A percentile compares a stretch with the other conserved stretches of the same genome.
Evolutionary conservation across 208 protist genomes (phyloP).

Genomic region (Acanthamoeba castellanii): DNA sequence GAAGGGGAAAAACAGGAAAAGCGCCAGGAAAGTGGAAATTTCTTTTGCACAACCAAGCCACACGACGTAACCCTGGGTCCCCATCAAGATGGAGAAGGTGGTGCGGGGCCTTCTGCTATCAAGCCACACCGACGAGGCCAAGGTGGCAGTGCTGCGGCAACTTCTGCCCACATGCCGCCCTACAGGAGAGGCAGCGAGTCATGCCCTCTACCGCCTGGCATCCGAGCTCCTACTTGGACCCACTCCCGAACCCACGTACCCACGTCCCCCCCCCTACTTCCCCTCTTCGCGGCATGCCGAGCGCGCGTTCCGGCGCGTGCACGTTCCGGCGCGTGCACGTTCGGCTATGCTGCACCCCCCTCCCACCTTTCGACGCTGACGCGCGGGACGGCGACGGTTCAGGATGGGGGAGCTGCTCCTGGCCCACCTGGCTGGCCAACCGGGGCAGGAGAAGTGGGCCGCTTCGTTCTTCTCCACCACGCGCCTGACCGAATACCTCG

Average conservation of each 20-base stretch:
- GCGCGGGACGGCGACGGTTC: not conserved
- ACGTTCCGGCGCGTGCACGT: too few species aligned
- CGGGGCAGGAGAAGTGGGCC: not conserved
- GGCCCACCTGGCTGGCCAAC: not conserved
- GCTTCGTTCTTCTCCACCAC: not conserved
- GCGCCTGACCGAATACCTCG: not conserved
- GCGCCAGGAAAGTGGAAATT: too few species aligned
- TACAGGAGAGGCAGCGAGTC: not conserved
- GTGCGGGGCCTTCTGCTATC: constrained; percentile 21
- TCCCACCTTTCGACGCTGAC: not conserved
- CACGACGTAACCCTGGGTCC: too few species aligned
- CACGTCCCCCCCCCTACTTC: too few species aligned
- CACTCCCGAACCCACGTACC: not conserved
- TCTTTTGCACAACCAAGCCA: too few species aligned
- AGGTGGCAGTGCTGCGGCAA: not conserved
- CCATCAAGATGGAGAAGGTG: constrained; percentile 71
- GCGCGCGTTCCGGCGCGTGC: too few species aligned
- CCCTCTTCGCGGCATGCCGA: not conserved
- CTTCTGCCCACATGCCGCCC: constrained; percentile 1
- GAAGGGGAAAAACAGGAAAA: too few species aligned
- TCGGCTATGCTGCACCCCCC: too few species aligned
- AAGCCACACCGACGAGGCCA: constrained; percentile 1
- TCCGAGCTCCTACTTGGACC: not conserved
- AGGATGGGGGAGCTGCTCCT: constrained; percentile 6
- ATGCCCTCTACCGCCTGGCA: not conserved